These are phyloP conservation scores for Saccharomyces hybrid DNA, from an alignment of 1,139 yeast genomes.

Conservation along the genomic window DNA sequence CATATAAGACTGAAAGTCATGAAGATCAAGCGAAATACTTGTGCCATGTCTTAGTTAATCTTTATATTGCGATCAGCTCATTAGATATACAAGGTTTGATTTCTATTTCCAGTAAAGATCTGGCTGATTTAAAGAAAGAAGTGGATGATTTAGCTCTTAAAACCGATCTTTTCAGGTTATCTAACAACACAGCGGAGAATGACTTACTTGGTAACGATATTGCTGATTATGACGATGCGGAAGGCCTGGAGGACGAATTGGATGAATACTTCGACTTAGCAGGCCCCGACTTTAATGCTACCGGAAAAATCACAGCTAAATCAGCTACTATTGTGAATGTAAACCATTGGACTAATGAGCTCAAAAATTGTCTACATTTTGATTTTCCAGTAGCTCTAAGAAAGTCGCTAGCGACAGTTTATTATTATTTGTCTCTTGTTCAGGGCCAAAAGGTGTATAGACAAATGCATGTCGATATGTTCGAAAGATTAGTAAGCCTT, in stretches of 20 bases:
- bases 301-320: conserved; percentile 51
- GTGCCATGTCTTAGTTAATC: conserved; percentile 67
- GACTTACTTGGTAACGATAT: conserved; percentile 31
- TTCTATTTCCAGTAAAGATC: conserved; percentile 57
- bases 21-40: conserved; percentile 67
- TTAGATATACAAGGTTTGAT: conserved; percentile 69
- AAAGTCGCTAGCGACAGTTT: conserved; percentile 57
- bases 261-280: conserved; percentile 36
- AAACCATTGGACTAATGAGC: conserved; percentile 83
- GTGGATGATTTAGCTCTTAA: conserved; percentile 47
- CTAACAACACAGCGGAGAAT: conserved; percentile 24
- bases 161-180: conserved; percentile 38
- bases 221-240: conserved; percentile 39
- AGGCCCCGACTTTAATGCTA: conserved; percentile 43
- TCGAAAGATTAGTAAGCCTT: conserved; percentile 42
- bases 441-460: conserved; percentile 67
- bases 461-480: conserved; percentile 56
- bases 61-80: conserved; percentile 71
- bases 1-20: conserved; percentile 66
- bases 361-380: conserved; percentile 73
- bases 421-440: conserved; percentile 62
- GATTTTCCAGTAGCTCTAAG: conserved; percentile 67
- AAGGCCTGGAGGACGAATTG: conserved; percentile 36
- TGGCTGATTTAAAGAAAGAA: conserved; percentile 38
- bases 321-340: conserved; percentile 71